Percentiles rank a stretch among this genome's conserved stretches.
These are phyloP conservation scores for Boletus vermiculosoides DNA, from an alignment of 768 basidiomycete genomes.

Conservation along the genomic window DNA sequence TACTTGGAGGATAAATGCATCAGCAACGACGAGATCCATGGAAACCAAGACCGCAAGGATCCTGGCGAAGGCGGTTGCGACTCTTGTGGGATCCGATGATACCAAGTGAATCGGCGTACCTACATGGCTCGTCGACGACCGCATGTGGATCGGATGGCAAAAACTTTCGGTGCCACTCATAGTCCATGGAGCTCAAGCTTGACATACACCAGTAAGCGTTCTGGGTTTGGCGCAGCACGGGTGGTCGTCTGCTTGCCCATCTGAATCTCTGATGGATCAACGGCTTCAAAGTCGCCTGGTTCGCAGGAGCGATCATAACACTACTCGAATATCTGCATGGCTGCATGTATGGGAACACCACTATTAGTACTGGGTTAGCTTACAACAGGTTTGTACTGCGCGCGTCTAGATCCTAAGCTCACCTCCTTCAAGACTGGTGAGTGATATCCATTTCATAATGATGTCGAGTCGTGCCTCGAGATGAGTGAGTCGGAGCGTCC, in stretches of 20 bases:
- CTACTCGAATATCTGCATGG: neutral
- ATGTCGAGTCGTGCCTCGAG: neutral
- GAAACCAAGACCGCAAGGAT: neutral
- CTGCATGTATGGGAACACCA: neutral
- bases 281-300: neutral
- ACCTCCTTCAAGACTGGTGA: neutral
- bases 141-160: neutral
- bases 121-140: neutral
- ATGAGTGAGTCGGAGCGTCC: neutral
- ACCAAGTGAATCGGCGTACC: too few relatives aligned
- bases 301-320: neutral
- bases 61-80: neutral
- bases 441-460: neutral
- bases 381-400: neutral
- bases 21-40: neutral
- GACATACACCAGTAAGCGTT: too few relatives aligned
- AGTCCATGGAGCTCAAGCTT: neutral
- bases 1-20: neutral
- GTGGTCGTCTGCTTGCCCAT: neutral
- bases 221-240: too few relatives aligned
- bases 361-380: neutral
- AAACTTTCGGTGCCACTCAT: neutral
- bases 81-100: too few relatives aligned
- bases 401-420: neutral
- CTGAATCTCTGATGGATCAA: too few relatives aligned